phyloP scores from a whole-genome alignment of 352 stramenopile genomes.

The Saprolegnia diclina region DNA sequence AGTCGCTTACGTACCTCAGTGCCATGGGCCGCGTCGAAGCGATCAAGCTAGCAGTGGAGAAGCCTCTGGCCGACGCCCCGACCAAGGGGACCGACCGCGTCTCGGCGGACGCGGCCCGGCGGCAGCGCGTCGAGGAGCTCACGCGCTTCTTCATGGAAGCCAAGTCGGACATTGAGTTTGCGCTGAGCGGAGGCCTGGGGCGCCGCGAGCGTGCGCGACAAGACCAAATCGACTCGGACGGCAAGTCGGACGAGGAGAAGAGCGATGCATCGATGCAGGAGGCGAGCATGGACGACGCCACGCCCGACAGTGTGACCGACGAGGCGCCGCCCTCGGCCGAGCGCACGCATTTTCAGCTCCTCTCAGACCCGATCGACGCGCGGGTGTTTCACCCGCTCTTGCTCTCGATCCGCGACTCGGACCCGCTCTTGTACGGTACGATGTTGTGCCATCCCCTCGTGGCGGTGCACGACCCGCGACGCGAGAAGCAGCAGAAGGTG shows the following conservation, averaged over 20 bases:
- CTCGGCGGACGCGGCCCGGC: conserved; percentile 62
- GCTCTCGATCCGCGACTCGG: conserved; percentile 62
- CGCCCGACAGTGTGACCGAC: conserved; percentile 32
- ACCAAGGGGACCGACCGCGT: conserved; percentile 61
- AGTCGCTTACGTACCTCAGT: conserved; percentile 70
- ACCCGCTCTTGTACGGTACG: conserved; percentile 75
- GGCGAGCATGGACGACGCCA: conserved; percentile 51
- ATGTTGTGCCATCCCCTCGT: conserved; percentile 81
- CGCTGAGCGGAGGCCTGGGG: conserved; percentile 57
- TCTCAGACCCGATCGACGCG: conserved; percentile 64
- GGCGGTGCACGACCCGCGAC: conserved; percentile 63
- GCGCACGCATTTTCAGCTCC: conserved; percentile 43
- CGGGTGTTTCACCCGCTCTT: conserved; percentile 78
- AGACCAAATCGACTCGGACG: conserved; percentile 33
- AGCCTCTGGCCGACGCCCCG: conserved; percentile 32
- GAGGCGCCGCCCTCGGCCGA: conserved; percentile 38
- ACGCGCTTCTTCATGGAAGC: conserved; percentile 87
- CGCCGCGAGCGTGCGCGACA: conserved; percentile 57
- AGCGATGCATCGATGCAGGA: conserved; percentile 34
- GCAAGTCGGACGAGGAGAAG: conserved; percentile 57
- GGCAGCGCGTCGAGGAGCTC: conserved; percentile 80
- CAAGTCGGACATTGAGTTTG: conserved; percentile 87
- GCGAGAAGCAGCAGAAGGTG: conserved; percentile 84
- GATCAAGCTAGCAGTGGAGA: conserved; percentile 67
- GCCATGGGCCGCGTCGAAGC: conserved; percentile 48